Base-by-base conservation (phyloP, 2,329 filamentous ascomycete species). In the Fusarium proliferatum region DNA sequence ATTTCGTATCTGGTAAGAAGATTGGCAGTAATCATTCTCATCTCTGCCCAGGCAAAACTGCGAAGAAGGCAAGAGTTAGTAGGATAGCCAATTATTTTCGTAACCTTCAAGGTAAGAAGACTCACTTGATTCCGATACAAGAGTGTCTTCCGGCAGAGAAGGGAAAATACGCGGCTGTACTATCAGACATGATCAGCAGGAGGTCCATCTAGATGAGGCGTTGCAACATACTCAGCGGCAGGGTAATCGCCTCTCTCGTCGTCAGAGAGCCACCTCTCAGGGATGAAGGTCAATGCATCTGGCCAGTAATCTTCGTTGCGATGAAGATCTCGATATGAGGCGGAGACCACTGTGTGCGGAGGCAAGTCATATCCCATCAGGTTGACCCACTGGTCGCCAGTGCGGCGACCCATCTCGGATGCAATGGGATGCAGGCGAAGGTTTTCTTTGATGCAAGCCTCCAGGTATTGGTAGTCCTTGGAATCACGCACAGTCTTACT, bases 61-160 rank as follows among this genome's bases (percentile, higher is more conserved):
- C 6, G 23, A 38, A 21, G 3, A 9, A 9, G 9, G 9, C 11
- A 6, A 57, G 6, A 3, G 15, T 57, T 16, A 57, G 26, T 41
- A 41, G 0, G 4, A 8, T 9, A 6, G 5, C 8, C 1, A 13
- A 9, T 23, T 3, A 11, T 0, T 11, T 21, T 34, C 9, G 6
- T 19, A 9, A 15, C 9, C 16, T 2, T 8, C 5, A 19, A 23
- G 12, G 3, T 2, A 33, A 9, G 8, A 33, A 17, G 2, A 45
- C 53, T 16, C 17, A 57, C 53, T 57, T 46, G 9, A 57, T 57
- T 0, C 39, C 55, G 5, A 57, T 57, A 6, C 55, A 57, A 2
- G 55, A 57, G 28, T 57, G 39, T 34, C 53, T 57, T 34, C 53
- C 53, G 3, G 53, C 39, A 16, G 53, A 57, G 4, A 57, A 46